Evolutionary conservation across 2,329 filamentous ascomycete genomes (phyloP).

Genomic region (Ilyonectria mors-panacis): DNA sequence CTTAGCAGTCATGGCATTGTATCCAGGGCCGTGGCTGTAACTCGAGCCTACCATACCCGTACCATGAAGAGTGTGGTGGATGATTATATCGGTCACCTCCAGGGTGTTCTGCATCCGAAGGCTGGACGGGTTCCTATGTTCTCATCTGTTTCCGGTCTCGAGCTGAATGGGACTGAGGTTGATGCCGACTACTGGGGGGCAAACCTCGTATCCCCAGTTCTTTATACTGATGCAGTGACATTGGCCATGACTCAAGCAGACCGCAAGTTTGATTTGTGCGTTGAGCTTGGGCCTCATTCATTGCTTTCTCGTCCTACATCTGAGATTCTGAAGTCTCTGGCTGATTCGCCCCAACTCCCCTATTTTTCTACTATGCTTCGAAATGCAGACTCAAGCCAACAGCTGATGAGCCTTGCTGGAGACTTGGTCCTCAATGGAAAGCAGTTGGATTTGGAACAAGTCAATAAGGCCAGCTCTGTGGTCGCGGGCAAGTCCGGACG

Average conservation of each 20-base stretch:
- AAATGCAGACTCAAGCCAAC: conserved; percentile 40
- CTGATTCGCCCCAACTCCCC: conserved; percentile 32
- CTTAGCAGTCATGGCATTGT: conserved; percentile 35
- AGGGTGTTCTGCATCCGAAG: conserved; percentile 34
- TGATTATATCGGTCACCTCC: conserved; percentile 37
- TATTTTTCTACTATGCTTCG: conserved; percentile 42
- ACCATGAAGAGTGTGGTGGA: conserved; percentile 41
- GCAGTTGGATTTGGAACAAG: conserved; percentile 34
- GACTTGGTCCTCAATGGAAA: conserved; percentile 43
- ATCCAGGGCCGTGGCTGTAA: conserved; percentile 39
- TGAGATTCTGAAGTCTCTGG: conserved; percentile 39
- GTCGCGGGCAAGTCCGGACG: conserved; percentile 28
- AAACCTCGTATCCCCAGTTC: conserved; percentile 43
- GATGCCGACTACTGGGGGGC: conserved; percentile 41
- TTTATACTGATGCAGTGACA: conserved; percentile 42
- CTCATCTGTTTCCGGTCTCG: conserved; percentile 38
- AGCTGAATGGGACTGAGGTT: conserved; percentile 40
- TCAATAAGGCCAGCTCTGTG: conserved; percentile 31
- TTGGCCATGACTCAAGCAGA: conserved; percentile 37
- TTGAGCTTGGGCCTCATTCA: conserved; percentile 42
- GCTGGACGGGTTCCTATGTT: conserved; percentile 37
- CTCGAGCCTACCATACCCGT: conserved; percentile 40
- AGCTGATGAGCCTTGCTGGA: conserved; percentile 40
- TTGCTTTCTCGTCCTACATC: conserved; percentile 41
- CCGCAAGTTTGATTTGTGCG: conserved; percentile 36